Percentiles rank a stretch among this genome's conserved stretches.
These are phyloP conservation scores for Cyamopsis tetragonoloba DNA, from an alignment of 306 rosid genomes.

Conservation along the genomic window DNA sequence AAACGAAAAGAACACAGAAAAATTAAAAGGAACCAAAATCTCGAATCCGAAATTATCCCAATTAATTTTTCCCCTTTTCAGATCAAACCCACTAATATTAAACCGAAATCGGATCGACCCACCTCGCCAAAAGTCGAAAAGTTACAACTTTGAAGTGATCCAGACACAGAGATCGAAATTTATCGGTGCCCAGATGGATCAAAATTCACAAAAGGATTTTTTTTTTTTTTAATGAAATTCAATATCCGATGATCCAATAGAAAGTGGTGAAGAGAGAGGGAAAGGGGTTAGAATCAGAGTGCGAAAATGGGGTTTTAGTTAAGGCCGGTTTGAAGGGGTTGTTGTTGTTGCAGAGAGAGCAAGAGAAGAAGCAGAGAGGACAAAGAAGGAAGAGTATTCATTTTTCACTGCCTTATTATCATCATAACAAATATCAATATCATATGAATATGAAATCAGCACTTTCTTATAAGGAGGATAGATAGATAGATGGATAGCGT, in stretches of 20 bases:
- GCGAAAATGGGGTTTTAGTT: constrained; percentile 26
- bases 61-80: background rate
- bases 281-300: background rate
- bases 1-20: background rate
- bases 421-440: too few relatives aligned
- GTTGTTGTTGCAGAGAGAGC: background rate
- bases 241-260: constrained; percentile 32
- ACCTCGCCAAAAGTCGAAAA: constrained; percentile 12
- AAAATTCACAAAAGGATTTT: background rate
- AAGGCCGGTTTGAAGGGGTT: constrained; percentile 34
- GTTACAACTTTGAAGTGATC: constrained; percentile 20
- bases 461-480: background rate
- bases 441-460: constrained; percentile 2
- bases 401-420: constrained; percentile 30
- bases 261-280: background rate
- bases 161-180: constrained; percentile 29
- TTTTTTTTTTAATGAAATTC: background rate
- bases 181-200: constrained; percentile 40
- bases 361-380: constrained; percentile 38
- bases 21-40: background rate
- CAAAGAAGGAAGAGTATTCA: constrained; percentile 40
- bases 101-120: constrained; percentile 46
- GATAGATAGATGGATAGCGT: background rate
- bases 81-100: constrained; percentile 39
- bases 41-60: constrained; percentile 9